Base-by-base conservation (phyloP, 2,329 filamentous ascomycete species). In the Trichoderma brevicompactum region DNA sequence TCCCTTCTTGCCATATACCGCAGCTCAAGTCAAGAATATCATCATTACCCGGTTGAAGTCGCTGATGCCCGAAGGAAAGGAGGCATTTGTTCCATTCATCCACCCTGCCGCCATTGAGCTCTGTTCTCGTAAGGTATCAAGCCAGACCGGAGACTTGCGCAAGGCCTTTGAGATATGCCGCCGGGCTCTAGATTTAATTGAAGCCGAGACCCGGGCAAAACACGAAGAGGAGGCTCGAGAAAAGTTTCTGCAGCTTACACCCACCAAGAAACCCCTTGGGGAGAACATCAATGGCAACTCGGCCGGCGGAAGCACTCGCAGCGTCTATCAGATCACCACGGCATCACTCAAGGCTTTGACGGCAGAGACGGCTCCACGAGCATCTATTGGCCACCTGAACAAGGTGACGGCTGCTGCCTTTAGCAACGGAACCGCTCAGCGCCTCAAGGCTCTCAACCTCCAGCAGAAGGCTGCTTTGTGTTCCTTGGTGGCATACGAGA, bases 391-490 rank as follows among this genome's bases (percentile, higher is more conserved):
- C 0, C 95, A 99, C 75, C 87, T 99, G 72, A 96, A 95, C 74
- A 93, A 92, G 72, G 89, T 98, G 67, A 97, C 95, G 0, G 88
- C 94, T 0, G 88, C 92, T 4, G 91, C 92, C 1, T 97, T 99
- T 77, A 92, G 91, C 75, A 94, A 97, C 71, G 94, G 94, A 41
- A 91, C 93, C 1, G 87, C 84, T 12, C 92, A 97, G 71, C 87
- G 95, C 65, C 86, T 99, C 13, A 90, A 91, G 76, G 88, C 89
- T 5, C 86, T 99, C 65, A 99, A 98, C 75, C 84, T 99, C 2
- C 96, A 99, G 75, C 95, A 99, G 77, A 98, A 97, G 77, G 95
- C 94, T 4, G 93, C 94, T 0, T 83, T 99, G 9, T 99, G 95
- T 79, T 88, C 94, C 0, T 83, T 99, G 13, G 85, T 94, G 44